These are phyloP conservation scores for Xylaria sp. DNA, from an alignment of 495 filamentous ascomycete species.

Conservation along the genomic window DNA sequence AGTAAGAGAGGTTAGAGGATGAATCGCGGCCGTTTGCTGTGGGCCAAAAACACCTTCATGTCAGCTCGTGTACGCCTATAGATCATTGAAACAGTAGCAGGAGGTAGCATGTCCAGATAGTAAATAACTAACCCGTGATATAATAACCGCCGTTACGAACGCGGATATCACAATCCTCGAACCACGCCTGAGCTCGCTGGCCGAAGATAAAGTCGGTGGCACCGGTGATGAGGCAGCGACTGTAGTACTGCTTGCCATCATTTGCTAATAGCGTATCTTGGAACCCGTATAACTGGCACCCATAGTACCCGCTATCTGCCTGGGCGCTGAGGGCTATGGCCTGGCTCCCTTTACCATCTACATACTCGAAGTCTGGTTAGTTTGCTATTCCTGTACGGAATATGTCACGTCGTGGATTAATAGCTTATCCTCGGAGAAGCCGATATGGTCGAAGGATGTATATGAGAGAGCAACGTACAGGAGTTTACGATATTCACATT, in stretches of 20 bases:
- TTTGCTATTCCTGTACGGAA: too few species aligned
- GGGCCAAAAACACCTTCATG: neutral
- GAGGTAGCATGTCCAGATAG: neutral
- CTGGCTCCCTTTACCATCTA: slow-evolving; percentile 58
- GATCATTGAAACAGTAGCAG: neutral
- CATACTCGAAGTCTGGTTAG: neutral
- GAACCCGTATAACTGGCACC: slow-evolving; percentile 60
- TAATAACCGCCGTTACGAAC: slow-evolving; percentile 56
- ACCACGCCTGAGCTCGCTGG: slow-evolving; percentile 65
- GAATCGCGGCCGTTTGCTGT: slow-evolving; percentile 63
- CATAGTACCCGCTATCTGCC: slow-evolving; percentile 65
- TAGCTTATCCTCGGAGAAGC: neutral
- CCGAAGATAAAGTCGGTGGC: slow-evolving; percentile 75
- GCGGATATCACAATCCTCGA: slow-evolving; percentile 63
- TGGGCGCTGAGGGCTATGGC: slow-evolving; percentile 66
- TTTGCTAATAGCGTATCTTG: slow-evolving; percentile 70
- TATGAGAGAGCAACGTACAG: slow-evolving; percentile 26
- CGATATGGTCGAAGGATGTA: neutral
- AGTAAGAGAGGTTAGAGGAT: slow-evolving; percentile 60
- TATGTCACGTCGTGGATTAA: neutral
- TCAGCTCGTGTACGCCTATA: slow-evolving; percentile 8
- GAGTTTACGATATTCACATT: slow-evolving; percentile 69
- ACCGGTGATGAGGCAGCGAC: slow-evolving; percentile 61
- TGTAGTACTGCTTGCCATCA: slow-evolving; percentile 65
- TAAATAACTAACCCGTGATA: slow-evolving; percentile 52